Evolutionary conservation across 2,329 filamentous ascomycete genomes (phyloP).

Genomic region (Trichocomaceae sp.): DNA sequence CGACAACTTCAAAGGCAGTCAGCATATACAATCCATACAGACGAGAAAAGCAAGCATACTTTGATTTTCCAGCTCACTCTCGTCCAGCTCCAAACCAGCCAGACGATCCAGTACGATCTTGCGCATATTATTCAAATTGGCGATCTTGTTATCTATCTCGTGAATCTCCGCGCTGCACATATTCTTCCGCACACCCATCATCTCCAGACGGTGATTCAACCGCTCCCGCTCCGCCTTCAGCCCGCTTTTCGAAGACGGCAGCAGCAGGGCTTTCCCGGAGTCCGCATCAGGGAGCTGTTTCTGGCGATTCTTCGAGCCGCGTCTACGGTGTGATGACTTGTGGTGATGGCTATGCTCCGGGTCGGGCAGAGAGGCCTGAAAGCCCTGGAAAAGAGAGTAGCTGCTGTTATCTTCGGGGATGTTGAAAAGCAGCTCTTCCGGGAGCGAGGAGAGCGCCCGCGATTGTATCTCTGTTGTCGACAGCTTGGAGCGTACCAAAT

Average conservation of each 20-base stretch:
- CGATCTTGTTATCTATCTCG: conserved; percentile 95
- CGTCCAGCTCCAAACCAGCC: conserved; percentile 81
- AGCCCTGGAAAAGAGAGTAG: conserved; percentile 94
- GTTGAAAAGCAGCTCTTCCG: conserved; percentile 82
- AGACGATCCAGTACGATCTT: conserved; percentile 83
- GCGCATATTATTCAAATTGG: conserved; percentile 87
- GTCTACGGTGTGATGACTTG: conserved; percentile 58
- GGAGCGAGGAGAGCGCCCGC: conserved; percentile 76
- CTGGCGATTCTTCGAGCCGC: conserved; percentile 65
- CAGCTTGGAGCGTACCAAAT: conserved; percentile 85
- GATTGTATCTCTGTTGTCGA: conserved; percentile 91
- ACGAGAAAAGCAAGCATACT: conserved; percentile 46
- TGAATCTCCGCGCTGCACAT: conserved; percentile 96
- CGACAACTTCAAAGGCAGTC: conserved; percentile 38
- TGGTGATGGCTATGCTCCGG: conserved; percentile 50
- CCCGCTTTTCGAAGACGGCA: conserved; percentile 61
- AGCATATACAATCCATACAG: not conserved
- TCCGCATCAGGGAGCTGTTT: conserved; percentile 62
- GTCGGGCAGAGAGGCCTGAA: conserved; percentile 82
- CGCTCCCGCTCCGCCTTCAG: conserved; percentile 73
- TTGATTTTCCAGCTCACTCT: conserved; percentile 82
- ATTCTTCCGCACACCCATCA: conserved; percentile 88
- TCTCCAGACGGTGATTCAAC: conserved; percentile 79
- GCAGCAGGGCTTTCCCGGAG: conserved; percentile 41
- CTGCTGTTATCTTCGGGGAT: conserved; percentile 79